phyloP scores from a whole-genome alignment of 768 basidiomycete species.

The Russula earlei region DNA sequence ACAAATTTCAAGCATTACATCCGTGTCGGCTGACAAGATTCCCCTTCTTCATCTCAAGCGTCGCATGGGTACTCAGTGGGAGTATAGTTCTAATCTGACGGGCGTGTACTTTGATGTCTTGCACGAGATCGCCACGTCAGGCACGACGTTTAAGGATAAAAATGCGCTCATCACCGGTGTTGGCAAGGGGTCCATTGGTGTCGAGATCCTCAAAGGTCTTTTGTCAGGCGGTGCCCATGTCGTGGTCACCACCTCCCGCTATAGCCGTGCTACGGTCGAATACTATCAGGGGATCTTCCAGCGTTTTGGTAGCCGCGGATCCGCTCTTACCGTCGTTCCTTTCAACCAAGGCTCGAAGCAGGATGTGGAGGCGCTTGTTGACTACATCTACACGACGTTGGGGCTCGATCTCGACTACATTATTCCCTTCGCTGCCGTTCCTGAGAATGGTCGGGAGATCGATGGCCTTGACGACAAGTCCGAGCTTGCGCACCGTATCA shows the following conservation, averaged over 20 bases:
- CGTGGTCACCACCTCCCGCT: constrained; percentile 96
- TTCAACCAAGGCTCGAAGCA: constrained; percentile 99
- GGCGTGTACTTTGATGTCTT: constrained; percentile 93
- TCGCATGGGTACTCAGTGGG: constrained; percentile 91
- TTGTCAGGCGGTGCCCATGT: constrained; percentile 94
- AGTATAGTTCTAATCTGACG: constrained; percentile 95
- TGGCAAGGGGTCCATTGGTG: constrained; percentile 95
- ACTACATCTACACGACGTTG: constrained; percentile 94
- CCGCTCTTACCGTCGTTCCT: constrained; percentile 95
- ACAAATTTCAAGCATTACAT: constrained; percentile 57
- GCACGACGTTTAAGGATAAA: constrained; percentile 98
- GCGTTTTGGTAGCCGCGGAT: constrained; percentile 86
- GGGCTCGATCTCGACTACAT: constrained; percentile 98
- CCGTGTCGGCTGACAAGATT: constrained; percentile 81
- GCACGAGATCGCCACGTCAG: constrained; percentile 96
- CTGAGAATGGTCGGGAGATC: constrained; percentile 98
- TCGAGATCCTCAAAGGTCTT: constrained; percentile 94
- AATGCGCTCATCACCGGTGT: constrained; percentile 97
- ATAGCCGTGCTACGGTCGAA: constrained; percentile 90
- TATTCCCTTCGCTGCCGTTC: constrained; percentile 95
- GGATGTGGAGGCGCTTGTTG: constrained; percentile 94
- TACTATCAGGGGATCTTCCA: constrained; percentile 99
- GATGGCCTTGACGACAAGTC: constrained; percentile 96
- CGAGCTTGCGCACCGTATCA: constrained; percentile 96
- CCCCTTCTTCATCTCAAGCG: constrained; percentile 95